Base-by-base conservation (phyloP, 2,329 filamentous ascomycete species). In the Verticillium isaacii region DNA sequence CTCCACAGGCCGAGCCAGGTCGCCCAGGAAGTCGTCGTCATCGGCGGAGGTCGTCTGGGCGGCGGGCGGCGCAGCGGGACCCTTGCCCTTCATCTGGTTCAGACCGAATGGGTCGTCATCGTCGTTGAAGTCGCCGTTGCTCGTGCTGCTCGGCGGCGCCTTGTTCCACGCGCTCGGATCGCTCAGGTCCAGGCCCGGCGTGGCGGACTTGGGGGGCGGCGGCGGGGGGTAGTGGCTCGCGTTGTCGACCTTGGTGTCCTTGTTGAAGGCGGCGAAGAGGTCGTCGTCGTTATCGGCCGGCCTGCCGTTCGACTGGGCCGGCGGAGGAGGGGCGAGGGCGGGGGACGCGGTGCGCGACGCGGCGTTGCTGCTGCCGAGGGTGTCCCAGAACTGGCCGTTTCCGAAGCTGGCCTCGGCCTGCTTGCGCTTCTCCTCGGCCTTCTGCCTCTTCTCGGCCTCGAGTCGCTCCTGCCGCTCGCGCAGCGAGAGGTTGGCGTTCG, bases 61-160 rank as follows among this genome's bases (percentile, higher is more conserved):
- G 17, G 41, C 29, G 32, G 71, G 69, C 25, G 66, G 61, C 25
- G 72, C 66, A 25, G 72, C 64, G 5, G 72, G 61, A 34, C 68
- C 55, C 67, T 77, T 75, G 70, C 73, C 76, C 65, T 85, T 84
- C 69, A 92, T 73, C 66, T 89, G 80, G 63, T 82, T 88, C 39
- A 97, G 78, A 1, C 92, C 94, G 72, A 98, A 97, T 2, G 93
- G 92, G 71, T 97, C 92, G 71, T 96, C 92, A 68, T 97, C 91
- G 62, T 94, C 89, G 4, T 70, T 55, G 2, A n/a, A 45, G 25
- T n/a, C 25, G 25, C 25, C 54, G 17, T 32, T 32, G 54, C 15
- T 32, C 25, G 25, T 17, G 3, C 14, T 17, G 3, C 14, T 59
- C 6, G 29, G n/a, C 12, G 41, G 41, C 32, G 14, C 25, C 25